These are phyloP conservation scores for Cyberlindnera veronae DNA, from an alignment of 805 yeast genomes.

Conservation along the genomic window DNA sequence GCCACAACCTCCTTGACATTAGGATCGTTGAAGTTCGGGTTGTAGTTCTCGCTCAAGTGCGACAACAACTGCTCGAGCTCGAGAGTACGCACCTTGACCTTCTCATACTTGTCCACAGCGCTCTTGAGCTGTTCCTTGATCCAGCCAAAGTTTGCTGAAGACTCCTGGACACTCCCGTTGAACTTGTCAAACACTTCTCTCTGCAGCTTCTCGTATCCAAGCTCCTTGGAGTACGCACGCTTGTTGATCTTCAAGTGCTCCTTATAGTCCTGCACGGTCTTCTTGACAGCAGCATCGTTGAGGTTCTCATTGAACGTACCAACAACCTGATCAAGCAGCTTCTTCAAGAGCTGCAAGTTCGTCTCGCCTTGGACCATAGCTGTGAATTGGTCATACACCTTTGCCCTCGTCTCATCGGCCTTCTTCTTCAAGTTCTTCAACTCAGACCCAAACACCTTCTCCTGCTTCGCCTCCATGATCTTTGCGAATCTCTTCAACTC, in stretches of 20 bases:
- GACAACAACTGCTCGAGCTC: conserved; percentile 43
- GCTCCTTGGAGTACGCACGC: conserved; percentile 3
- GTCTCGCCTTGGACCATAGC: conserved; percentile 22
- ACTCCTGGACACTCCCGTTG: background rate
- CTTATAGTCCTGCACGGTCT: conserved; percentile 49
- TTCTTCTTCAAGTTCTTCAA: conserved; percentile 3
- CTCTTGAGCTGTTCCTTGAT: conserved; percentile 7
- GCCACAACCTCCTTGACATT: conserved; percentile 63
- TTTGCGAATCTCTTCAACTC: conserved; percentile 12
- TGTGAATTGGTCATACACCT: conserved; percentile 19
- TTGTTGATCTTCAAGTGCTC: conserved; percentile 10
- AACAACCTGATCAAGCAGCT: conserved; percentile 46
- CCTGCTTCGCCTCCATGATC: conserved; percentile 3
- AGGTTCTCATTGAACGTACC: conserved; percentile 74
- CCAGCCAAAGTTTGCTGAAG: conserved; percentile 2
- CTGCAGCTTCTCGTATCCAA: conserved; percentile 1
- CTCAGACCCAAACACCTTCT: conserved; percentile 15
- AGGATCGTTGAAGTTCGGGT: conserved; percentile 74
- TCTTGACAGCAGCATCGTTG: conserved; percentile 84
- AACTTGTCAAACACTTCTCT: background rate
- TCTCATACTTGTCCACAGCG: conserved; percentile 13
- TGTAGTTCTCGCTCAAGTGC: conserved; percentile 50
- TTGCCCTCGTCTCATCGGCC: conserved; percentile 10
- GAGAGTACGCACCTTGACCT: conserved; percentile 21
- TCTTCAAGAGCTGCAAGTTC: conserved; percentile 24